These are phyloP conservation scores for Pseudogymnoascus verrucosus DNA, from an alignment of 2,329 filamentous ascomycete species.

Conservation along the genomic window DNA sequence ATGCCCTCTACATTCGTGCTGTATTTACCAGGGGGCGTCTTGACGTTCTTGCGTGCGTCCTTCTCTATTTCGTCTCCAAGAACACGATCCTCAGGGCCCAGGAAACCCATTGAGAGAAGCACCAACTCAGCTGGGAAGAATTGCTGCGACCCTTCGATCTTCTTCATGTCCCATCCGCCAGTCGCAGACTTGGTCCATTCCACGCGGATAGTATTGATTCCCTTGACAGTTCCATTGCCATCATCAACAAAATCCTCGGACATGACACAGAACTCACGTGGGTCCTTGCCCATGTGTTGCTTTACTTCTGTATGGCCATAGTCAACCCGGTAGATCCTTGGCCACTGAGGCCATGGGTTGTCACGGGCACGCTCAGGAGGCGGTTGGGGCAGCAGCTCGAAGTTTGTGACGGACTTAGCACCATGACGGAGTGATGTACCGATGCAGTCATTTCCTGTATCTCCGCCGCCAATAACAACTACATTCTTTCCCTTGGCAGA, in stretches of 20 bases:
- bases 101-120: slow-evolving; percentile 92
- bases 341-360: slow-evolving; percentile 98
- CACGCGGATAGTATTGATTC: slow-evolving; percentile 90
- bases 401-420: slow-evolving; percentile 93
- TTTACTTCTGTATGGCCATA: slow-evolving; percentile 95
- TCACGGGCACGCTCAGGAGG: slow-evolving; percentile 82
- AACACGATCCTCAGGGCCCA: slow-evolving; percentile 83
- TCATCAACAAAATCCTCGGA: slow-evolving; percentile 94
- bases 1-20: slow-evolving; percentile 80
- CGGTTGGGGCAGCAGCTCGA: slow-evolving; percentile 89
- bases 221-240: slow-evolving; percentile 78
- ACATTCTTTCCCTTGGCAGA: slow-evolving; percentile 94
- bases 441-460: slow-evolving; percentile 97
- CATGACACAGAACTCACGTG: slow-evolving; percentile 97
- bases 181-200: slow-evolving; percentile 88
- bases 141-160: slow-evolving; percentile 83
- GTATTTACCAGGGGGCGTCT: slow-evolving; percentile 83
- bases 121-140: slow-evolving; percentile 96
- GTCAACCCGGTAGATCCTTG: slow-evolving; percentile 95
- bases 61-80: slow-evolving; percentile 84
- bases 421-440: slow-evolving; percentile 93
- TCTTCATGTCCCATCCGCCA: slow-evolving; percentile 98
- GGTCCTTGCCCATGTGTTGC: slow-evolving; percentile 92
- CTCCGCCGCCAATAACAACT: slow-evolving; percentile 92
- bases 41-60: slow-evolving; percentile 90